Conservation (phyloP, 495 filamentous ascomycete genomes). For the Ramalina intermedia region DNA sequence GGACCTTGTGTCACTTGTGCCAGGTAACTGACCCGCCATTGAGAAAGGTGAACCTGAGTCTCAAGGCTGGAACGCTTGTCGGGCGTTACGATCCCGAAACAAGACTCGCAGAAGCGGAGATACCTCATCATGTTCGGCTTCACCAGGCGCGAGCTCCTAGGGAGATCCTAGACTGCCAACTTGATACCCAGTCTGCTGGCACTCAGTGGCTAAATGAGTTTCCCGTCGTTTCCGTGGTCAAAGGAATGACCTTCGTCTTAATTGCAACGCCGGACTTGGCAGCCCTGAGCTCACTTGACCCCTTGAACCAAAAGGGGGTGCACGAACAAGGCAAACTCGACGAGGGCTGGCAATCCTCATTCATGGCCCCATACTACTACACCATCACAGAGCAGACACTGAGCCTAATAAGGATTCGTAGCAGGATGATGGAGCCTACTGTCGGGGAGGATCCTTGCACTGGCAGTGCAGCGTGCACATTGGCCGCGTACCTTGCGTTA, state of each 20-base stretch:
- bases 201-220: constrained; percentile 8
- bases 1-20: constrained; percentile 39
- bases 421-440: constrained; percentile 40
- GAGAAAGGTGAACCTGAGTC: constrained; percentile 26
- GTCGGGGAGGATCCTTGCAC: constrained; percentile 54
- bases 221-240: constrained; percentile 48
- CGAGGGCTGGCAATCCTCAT: constrained; percentile 38
- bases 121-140: constrained; percentile 49
- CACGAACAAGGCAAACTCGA: constrained; percentile 29
- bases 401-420: constrained; percentile 18
- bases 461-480: constrained; percentile 44
- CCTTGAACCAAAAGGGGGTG: constrained; percentile 1
- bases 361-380: constrained; percentile 43
- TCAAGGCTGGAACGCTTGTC: constrained; percentile 43
- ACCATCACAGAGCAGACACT: constrained; percentile 19
- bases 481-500: constrained; percentile 41
- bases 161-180: constrained; percentile 19
- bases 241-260: constrained; percentile 52
- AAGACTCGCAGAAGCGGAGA: constrained; percentile 28
- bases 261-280: constrained; percentile 29
- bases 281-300: constrained; percentile 17
- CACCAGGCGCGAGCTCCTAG: constrained; percentile 26
- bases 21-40: constrained; percentile 10
- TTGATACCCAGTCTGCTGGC: not conserved
- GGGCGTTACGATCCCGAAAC: constrained; percentile 23